Base-by-base conservation (phyloP, 176 grass and related monocot species). In the Triticum urartu region DNA sequence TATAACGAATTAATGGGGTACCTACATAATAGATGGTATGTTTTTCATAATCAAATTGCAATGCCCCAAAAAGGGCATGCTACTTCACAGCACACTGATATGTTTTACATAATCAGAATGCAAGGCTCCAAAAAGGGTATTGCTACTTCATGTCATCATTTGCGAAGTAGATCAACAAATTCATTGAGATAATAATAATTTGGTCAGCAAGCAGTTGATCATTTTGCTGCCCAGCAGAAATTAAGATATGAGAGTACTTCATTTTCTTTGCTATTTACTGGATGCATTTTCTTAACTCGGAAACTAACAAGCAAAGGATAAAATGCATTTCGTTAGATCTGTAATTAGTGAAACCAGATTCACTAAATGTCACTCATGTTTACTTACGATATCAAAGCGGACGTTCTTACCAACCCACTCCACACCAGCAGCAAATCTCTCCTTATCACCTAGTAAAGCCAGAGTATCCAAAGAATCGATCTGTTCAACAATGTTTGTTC, bases 381-480 rank as follows among this genome's bases (percentile, higher is more conserved):
- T 81, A 97, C 94, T 97, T 92, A 95, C 96, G 88, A 98, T 98
- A 81, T 95, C 87, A 84, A 98, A 95, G 67, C 80, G 86, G 83
- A 98, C 93, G 89, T 98, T 98, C 86, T 83, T 94, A 79, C 91
- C 83, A 87, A 98, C 68, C 96, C 96, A 98, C 71, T 98, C 93
- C 87, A 98, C 88, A 54, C 91, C 91, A 76, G 83, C 86, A 87
- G 75, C 67, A 88, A 98, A 98, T 86, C 79, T 91, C 79, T 98
- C 82, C 21, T 80, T 87, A 88, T 98, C 96, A 42, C 96, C 93
- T 64, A 98, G 77, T 80, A 98, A 92, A 64, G 90, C 96, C 81
- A 98, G 80, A 39, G 93, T 95, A 91, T 98, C 96, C 91, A 98
- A 90, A 63, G 96, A 98, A 61, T 94, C 96, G 2, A 98, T 98